Base-by-base conservation (phyloP, 2,329 filamentous ascomycete species). In the Pseudonectria buxi region DNA sequence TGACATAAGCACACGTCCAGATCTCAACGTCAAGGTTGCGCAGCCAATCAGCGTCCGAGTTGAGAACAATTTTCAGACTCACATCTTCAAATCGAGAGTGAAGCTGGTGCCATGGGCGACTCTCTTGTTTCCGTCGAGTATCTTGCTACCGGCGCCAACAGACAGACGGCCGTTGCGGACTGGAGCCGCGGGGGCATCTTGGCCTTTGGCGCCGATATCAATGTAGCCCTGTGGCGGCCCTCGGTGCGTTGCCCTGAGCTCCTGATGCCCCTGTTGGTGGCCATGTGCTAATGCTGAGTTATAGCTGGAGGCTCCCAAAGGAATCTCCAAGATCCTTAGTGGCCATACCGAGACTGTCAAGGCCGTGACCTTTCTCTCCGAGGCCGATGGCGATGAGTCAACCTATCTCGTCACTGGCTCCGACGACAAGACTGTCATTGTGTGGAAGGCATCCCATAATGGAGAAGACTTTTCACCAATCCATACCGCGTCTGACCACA, bases 171-270 rank as follows among this genome's bases (percentile, higher is more conserved):
- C 12, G 85, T 87, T 18, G 89, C 90, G 18, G 90, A 96, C 64
- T 98, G 92, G 92, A 79, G 84, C 55, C 56, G 64, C 14, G 65
- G 72, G 44, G 85, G 83, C 9, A 58, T 88, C 29, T 69, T 98
- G 35, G 92, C 88, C 22, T 98, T 86, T 65, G 92, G 92, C 24
- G 83, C 89, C 7, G 86, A 94, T 61, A 80, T 81, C 49, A 92
- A 92, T 63, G 74, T 98, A 50, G 90, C 88, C 28, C 57, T 96
- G 27, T 98, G 92, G 92, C 71, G 79, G 56, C 88, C 88, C 37
- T 62, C 72, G 57, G 86, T 89, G 70, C 62, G 79, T 65, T 40
- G 30, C 32, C 11, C 33, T 35, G 18, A 22, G 18, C 18, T 30
- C n/a, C 36, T 34, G 35, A 26, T 33, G 24, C 41, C 33, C 27